Percentiles rank a stretch among this genome's conserved stretches.
These are phyloP conservation scores for Wolfiporia cocos DNA, from an alignment of 1,284 basidiomycete species.

Conservation along the genomic window DNA sequence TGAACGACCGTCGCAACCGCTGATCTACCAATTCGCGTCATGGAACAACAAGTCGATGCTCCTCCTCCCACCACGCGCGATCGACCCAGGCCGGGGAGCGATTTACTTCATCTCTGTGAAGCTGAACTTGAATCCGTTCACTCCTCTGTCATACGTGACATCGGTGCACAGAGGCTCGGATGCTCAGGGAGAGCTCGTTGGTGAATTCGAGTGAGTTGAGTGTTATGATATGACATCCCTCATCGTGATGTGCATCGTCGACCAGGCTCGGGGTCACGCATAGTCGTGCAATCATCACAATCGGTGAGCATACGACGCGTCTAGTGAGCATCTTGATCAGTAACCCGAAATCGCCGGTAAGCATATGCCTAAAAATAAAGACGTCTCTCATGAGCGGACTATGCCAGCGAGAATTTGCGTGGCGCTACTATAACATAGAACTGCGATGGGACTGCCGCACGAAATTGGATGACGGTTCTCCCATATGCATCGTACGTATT, in stretches of 20 bases:
- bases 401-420: constrained; percentile 33
- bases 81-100: constrained; percentile 24
- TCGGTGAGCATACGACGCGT: constrained; percentile 31
- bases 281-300: constrained; percentile 32
- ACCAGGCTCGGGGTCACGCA: constrained; percentile 34
- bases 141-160: constrained; percentile 37
- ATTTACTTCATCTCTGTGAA: constrained; percentile 35
- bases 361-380: constrained; percentile 3
- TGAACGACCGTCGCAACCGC: constrained; percentile 26
- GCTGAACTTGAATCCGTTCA: constrained; percentile 38
- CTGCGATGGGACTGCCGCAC: constrained; percentile 39
- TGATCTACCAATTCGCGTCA: constrained; percentile 32
- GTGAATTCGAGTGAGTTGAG: constrained; percentile 35
- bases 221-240: background rate
- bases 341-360: constrained; percentile 27
- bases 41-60: constrained; percentile 30
- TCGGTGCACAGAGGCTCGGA: constrained; percentile 28
- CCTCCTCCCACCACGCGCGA: constrained; percentile 28
- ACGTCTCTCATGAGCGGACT: background rate
- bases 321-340: constrained; percentile 31
- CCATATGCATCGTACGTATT: constrained; percentile 38
- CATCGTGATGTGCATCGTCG: background rate
- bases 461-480: constrained; percentile 36
- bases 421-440: constrained; percentile 27
- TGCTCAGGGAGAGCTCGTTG: constrained; percentile 29